These are phyloP conservation scores for Nematodospora anomalae DNA, from an alignment of 1,139 yeast species.

Conservation along the genomic window DNA sequence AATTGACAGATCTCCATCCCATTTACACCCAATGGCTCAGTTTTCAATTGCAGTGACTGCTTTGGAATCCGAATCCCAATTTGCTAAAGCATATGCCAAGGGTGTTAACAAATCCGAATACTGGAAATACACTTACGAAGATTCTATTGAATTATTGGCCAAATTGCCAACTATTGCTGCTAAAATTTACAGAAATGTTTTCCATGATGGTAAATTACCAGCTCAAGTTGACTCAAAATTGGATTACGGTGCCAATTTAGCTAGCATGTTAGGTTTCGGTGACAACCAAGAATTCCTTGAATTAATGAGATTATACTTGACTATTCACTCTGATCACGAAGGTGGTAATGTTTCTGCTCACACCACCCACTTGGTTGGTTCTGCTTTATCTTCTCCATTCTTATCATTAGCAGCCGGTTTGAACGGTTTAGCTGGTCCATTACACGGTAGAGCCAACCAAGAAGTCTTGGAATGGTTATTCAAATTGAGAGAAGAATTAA, in stretches of 20 bases:
- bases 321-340: slow-evolving; percentile 97
- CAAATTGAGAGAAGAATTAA: slow-evolving; percentile 73
- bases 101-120: slow-evolving; percentile 86
- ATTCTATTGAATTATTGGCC: slow-evolving; percentile 83
- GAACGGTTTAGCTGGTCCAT: slow-evolving; percentile 97
- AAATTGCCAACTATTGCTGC: slow-evolving; percentile 92
- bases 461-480: slow-evolving; percentile 94
- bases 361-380: slow-evolving; percentile 95
- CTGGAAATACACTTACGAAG: slow-evolving; percentile 94
- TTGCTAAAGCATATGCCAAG: slow-evolving; percentile 86
- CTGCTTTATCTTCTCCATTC: slow-evolving; percentile 92
- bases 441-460: slow-evolving; percentile 98
- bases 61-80: slow-evolving; percentile 84
- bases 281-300: slow-evolving; percentile 79
- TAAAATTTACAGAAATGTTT: slow-evolving; percentile 87
- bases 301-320: slow-evolving; percentile 88
- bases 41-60: slow-evolving; percentile 91
- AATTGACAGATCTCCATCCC: slow-evolving; percentile 78
- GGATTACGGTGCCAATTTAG: slow-evolving; percentile 92
- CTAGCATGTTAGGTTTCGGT: slow-evolving; percentile 81
- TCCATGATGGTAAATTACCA: slow-evolving; percentile 82
- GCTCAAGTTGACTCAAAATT: slow-evolving; percentile 61
- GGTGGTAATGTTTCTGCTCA: slow-evolving; percentile 99
- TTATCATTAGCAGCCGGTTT: slow-evolving; percentile 92
- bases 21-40: slow-evolving; percentile 97